phyloP scores from a whole-genome alignment of 257 asterid species.

The Nicotiana otophora region DNA sequence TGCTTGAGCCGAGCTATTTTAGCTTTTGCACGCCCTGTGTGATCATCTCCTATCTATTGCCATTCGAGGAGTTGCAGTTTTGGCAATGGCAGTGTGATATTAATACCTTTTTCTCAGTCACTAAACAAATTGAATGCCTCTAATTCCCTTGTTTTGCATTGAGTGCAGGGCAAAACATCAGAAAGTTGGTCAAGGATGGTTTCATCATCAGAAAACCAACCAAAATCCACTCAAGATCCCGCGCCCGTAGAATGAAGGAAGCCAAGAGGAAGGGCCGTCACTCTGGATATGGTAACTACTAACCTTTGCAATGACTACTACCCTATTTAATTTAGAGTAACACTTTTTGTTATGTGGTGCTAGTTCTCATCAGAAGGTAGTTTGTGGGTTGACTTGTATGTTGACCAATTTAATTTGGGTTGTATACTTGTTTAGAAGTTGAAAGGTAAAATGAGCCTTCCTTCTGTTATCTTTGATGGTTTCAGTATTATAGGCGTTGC shows the following conservation, averaged over 20 bases:
- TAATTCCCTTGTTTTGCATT: not conserved
- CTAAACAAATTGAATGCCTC: not conserved
- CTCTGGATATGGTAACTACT: slow-evolving; percentile 1
- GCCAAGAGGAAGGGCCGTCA: slow-evolving; percentile 5
- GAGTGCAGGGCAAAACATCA: slow-evolving; percentile 6
- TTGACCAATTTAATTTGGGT: not conserved
- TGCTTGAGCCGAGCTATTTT: not conserved
- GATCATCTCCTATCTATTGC: not conserved
- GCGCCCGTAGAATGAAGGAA: slow-evolving; percentile 6
- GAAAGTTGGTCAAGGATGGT: slow-evolving; percentile 8
- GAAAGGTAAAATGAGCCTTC: not conserved
- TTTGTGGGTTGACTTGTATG: not conserved
- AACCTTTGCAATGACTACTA: not conserved
- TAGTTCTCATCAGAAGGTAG: not conserved
- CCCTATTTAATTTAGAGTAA: not conserved
- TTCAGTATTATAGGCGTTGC: not conserved
- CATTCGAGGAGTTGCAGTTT: not conserved
- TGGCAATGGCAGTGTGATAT: not conserved
- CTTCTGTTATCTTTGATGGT: not conserved
- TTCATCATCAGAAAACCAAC: slow-evolving; percentile 5
- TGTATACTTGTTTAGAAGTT: not conserved
- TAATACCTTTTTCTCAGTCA: not conserved
- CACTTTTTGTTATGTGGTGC: not conserved
- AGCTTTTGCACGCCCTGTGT: not conserved
- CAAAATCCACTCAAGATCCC: slow-evolving; percentile 1